phyloP scores from a whole-genome alignment of 805 yeast genomes.

The Saccharomycopsis sp. region DNA sequence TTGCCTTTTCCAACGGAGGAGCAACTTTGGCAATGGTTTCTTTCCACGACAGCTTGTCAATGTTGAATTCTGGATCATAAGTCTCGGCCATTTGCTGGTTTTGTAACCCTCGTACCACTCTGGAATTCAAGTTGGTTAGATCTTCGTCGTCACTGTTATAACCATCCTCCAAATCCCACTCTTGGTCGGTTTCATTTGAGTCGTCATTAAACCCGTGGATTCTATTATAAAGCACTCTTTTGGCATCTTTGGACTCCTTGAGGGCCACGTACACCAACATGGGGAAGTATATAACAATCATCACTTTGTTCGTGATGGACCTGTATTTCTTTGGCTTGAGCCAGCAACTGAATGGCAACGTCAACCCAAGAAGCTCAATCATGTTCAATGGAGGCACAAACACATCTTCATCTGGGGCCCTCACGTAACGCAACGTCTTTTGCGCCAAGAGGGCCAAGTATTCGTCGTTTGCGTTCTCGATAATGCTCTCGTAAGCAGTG shows the following conservation, averaged over 20 bases:
- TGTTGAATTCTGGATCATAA: conserved; percentile 57
- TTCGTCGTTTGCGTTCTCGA: conserved; percentile 76
- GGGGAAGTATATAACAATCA: conserved; percentile 52
- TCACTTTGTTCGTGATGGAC: conserved; percentile 39
- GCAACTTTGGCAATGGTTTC: conserved; percentile 37
- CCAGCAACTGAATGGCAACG: conserved; percentile 34
- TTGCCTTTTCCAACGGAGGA: conserved; percentile 54
- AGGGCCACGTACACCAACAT: conserved; percentile 41
- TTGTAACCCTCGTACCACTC: conserved; percentile 33
- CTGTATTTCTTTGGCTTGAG: conserved; percentile 27
- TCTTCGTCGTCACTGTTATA: conserved; percentile 23
- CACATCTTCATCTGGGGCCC: conserved; percentile 83
- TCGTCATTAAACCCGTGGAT: conserved; percentile 34
- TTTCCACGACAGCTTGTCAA: conserved; percentile 42
- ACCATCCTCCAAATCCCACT: conserved; percentile 25
- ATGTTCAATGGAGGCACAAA: conserved; percentile 81
- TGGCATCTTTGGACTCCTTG: conserved; percentile 54
- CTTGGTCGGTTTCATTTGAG: conserved; percentile 29
- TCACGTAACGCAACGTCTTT: conserved; percentile 70
- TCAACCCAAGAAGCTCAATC: conserved; percentile 46
- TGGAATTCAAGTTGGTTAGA: conserved; percentile 23
- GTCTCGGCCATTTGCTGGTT: conserved; percentile 55
- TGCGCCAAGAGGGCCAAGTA: conserved; percentile 78
- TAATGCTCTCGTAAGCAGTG: conserved; percentile 73
- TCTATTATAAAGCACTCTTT: conserved; percentile 30